Evolutionary conservation across 2,329 filamentous ascomycete species (phyloP).

Genomic region (Aspergillus awamori): DNA sequence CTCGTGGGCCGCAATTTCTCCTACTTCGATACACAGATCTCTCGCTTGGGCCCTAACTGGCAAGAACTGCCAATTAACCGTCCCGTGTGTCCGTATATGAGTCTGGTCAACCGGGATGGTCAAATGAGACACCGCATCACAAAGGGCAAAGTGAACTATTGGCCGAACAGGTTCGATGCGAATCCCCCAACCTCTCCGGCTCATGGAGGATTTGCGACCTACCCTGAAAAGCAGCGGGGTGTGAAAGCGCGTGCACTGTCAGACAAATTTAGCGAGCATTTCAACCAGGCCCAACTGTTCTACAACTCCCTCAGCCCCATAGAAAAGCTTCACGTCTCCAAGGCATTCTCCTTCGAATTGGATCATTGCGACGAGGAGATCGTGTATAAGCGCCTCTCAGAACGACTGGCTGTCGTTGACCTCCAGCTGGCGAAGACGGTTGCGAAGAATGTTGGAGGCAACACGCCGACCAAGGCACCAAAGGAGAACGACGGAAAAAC

Average conservation of each 20-base stretch:
- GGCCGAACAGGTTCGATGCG: constrained; percentile 71
- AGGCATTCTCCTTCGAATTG: constrained; percentile 44
- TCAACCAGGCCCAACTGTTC: constrained; percentile 42
- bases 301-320: constrained; percentile 40
- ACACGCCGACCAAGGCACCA: constrained; percentile 56
- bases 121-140: constrained; percentile 72
- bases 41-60: constrained; percentile 73
- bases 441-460: constrained; percentile 71
- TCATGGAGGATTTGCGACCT: constrained; percentile 71
- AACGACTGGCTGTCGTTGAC: constrained; percentile 72
- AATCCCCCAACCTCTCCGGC: constrained; percentile 63
- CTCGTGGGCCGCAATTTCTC: constrained; percentile 72
- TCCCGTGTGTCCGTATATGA: constrained; percentile 74
- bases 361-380: constrained; percentile 70
- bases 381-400: constrained; percentile 73
- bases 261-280: constrained; percentile 50
- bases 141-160: constrained; percentile 75
- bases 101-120: constrained; percentile 76
- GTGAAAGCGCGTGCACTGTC: constrained; percentile 64
- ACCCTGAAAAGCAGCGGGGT: constrained; percentile 65
- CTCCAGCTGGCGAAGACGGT: constrained; percentile 68
- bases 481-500: constrained; percentile 69
- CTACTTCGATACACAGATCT: constrained; percentile 60
- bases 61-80: constrained; percentile 77
- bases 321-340: constrained; percentile 39